phyloP scores from a whole-genome alignment of 768 basidiomycete species.

The Hericium erinaceus region DNA sequence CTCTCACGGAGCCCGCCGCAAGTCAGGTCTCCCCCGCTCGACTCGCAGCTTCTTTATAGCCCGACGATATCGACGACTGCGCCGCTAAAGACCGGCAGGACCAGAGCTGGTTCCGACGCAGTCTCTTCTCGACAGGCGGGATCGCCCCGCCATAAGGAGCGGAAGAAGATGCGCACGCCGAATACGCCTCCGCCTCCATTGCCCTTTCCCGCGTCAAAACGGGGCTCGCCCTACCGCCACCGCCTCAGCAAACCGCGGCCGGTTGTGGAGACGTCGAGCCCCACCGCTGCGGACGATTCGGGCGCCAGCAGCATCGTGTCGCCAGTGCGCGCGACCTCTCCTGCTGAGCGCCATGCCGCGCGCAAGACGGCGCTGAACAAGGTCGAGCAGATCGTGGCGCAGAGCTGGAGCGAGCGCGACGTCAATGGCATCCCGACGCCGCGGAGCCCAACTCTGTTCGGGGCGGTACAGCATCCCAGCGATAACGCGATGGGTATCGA shows the following conservation, averaged over 20 bases:
- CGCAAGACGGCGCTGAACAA: slow-evolving; percentile 19
- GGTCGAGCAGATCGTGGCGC: slow-evolving; percentile 22
- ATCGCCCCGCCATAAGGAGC: no score
- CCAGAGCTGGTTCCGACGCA: not conserved
- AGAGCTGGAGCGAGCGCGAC: slow-evolving; percentile 19
- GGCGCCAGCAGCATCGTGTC: slow-evolving; percentile 4
- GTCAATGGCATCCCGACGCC: not conserved
- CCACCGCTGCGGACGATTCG: not conserved
- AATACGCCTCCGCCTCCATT: no score
- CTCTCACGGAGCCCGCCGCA: slow-evolving; percentile 50
- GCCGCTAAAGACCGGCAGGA: not conserved
- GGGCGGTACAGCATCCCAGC: slow-evolving; percentile 2
- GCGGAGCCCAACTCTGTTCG: slow-evolving; percentile 16
- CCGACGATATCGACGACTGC: not conserved
- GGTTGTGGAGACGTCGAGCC: not conserved
- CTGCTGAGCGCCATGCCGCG: slow-evolving; percentile 20
- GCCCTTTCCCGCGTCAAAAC: no score
- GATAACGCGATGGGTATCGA: slow-evolving; percentile 12
- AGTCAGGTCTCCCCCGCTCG: slow-evolving; percentile 47
- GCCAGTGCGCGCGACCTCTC: slow-evolving; percentile 8
- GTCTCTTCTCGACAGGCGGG: no score
- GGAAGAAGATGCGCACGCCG: no score
- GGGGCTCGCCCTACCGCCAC: slow-evolving; percentile 1
- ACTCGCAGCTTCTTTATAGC: slow-evolving; percentile 45
- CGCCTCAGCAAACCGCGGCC: slow-evolving; percentile 14